Conservation (phyloP, 2,329 filamentous ascomycete genomes). For the Anthostomella pinea region DNA sequence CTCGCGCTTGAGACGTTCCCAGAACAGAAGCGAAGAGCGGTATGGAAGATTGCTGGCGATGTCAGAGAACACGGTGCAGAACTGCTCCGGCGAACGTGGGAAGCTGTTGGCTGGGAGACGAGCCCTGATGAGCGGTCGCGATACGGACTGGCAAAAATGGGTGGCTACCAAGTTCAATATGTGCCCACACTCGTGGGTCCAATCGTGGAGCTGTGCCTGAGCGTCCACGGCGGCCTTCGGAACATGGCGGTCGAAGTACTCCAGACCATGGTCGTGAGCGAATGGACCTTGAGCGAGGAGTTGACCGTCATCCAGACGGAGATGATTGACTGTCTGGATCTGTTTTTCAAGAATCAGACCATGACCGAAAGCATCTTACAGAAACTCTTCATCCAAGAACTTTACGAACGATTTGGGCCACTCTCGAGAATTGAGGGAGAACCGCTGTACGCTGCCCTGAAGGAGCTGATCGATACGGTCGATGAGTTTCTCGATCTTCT, state of each 20-base stretch:
- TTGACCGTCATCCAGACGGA: conserved; percentile 89
- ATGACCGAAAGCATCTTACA: conserved; percentile 86
- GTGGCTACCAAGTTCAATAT: conserved; percentile 97
- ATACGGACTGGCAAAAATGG: conserved; percentile 80
- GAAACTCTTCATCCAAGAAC: conserved; percentile 86
- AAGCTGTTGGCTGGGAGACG: conserved; percentile 95
- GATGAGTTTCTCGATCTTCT: conserved; percentile 90
- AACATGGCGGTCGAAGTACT: conserved; percentile 89
- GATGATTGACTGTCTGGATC: conserved; percentile 91
- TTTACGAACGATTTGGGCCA: conserved; percentile 75
- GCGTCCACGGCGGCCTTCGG: conserved; percentile 87
- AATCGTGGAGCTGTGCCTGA: conserved; percentile 90
- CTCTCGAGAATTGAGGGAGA: conserved; percentile 67
- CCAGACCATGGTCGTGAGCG: conserved; percentile 97
- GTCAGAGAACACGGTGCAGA: conserved; percentile 89
- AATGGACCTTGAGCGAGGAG: conserved; percentile 95
- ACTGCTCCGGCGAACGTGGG: conserved; percentile 81
- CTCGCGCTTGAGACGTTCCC: conserved; percentile 93
- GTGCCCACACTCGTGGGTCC: conserved; percentile 88
- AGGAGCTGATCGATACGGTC: conserved; percentile 76
- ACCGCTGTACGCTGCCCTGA: conserved; percentile 71
- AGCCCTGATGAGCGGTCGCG: conserved; percentile 72
- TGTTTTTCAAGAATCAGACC: conserved; percentile 83
- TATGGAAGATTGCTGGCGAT: conserved; percentile 99
- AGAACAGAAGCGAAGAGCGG: conserved; percentile 90